Conservation (phyloP, 768 basidiomycete species). For the Mycena capillaripes region DNA sequence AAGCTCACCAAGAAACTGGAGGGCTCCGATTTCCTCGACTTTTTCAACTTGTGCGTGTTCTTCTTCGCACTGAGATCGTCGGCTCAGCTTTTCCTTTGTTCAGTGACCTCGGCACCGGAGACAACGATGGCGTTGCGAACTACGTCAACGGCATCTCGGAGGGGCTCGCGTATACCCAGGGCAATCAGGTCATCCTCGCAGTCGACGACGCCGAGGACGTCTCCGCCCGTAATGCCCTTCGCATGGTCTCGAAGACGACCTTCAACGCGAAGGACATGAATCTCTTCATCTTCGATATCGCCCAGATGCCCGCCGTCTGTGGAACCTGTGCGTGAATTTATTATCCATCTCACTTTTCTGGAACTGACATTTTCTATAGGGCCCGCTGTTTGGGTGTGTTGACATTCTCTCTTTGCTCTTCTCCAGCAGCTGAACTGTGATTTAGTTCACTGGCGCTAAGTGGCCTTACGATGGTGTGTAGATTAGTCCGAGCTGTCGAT, state of each 20-base stretch:
- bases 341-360: background rate
- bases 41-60: constrained; percentile 36
- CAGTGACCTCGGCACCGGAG: constrained; percentile 29
- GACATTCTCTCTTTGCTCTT: background rate
- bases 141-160: constrained; percentile 34
- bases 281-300: constrained; percentile 48
- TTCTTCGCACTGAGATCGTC: background rate
- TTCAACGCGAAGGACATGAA: constrained; percentile 35
- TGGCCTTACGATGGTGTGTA: constrained; percentile 32
- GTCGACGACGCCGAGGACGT: constrained; percentile 31
- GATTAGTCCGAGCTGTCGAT: background rate
- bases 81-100: background rate
- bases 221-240: constrained; percentile 31
- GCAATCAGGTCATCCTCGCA: constrained; percentile 33
- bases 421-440: background rate
- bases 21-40: constrained; percentile 35
- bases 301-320: constrained; percentile 54
- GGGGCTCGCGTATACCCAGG: constrained; percentile 32
- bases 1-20: constrained; percentile 30
- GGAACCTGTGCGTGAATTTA: constrained; percentile 44
- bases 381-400: constrained; percentile 29
- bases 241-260: constrained; percentile 37
- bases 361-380: background rate
- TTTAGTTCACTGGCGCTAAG: constrained; percentile 33
- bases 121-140: constrained; percentile 37